These are phyloP conservation scores for Chaetoscypha palmicola DNA, from an alignment of 2,329 filamentous ascomycete genomes.

Conservation along the genomic window DNA sequence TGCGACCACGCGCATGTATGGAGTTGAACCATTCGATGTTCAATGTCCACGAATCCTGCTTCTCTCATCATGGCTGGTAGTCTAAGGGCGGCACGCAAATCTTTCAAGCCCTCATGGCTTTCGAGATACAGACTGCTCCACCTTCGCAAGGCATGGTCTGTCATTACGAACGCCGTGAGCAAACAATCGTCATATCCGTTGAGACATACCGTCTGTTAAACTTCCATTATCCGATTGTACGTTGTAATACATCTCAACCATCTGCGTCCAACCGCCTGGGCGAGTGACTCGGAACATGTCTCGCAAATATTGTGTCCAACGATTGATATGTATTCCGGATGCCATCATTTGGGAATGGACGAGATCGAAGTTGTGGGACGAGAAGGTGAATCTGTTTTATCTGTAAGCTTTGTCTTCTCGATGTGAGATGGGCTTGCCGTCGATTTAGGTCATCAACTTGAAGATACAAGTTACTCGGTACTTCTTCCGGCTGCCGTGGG, in stretches of 20 bases:
- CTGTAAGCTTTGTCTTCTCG: slow-evolving; percentile 1
- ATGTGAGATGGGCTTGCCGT: slow-evolving; percentile 36
- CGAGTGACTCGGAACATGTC: slow-evolving; percentile 69
- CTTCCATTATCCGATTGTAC: slow-evolving; percentile 80
- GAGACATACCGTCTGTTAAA: slow-evolving; percentile 51
- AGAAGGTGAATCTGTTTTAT: slow-evolving; percentile 54
- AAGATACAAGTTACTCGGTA: slow-evolving; percentile 60
- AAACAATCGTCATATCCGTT: too few relatives aligned
- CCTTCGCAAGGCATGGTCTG: slow-evolving; percentile 55
- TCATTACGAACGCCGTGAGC: too few relatives aligned
- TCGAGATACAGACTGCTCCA: slow-evolving; percentile 62
- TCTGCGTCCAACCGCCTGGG: slow-evolving; percentile 77
- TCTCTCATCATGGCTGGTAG: slow-evolving; percentile 35
- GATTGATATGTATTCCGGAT: slow-evolving; percentile 32
- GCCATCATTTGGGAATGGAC: slow-evolving; percentile 53
- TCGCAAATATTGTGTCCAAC: slow-evolving; percentile 69
- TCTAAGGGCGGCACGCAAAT: slow-evolving; percentile 56
- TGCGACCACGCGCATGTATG: slow-evolving; percentile 64
- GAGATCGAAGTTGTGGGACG: slow-evolving; percentile 67
- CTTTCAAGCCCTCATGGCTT: slow-evolving; percentile 56
- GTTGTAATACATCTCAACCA: slow-evolving; percentile 82
- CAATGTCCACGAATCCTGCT: slow-evolving; percentile 61
- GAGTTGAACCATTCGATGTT: slow-evolving; percentile 56
- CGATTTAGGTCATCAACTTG: slow-evolving; percentile 69
- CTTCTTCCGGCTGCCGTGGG: slow-evolving; percentile 58